Conservation (phyloP, 2,329 filamentous ascomycete species). For the Lecanosticta acicola region DNA sequence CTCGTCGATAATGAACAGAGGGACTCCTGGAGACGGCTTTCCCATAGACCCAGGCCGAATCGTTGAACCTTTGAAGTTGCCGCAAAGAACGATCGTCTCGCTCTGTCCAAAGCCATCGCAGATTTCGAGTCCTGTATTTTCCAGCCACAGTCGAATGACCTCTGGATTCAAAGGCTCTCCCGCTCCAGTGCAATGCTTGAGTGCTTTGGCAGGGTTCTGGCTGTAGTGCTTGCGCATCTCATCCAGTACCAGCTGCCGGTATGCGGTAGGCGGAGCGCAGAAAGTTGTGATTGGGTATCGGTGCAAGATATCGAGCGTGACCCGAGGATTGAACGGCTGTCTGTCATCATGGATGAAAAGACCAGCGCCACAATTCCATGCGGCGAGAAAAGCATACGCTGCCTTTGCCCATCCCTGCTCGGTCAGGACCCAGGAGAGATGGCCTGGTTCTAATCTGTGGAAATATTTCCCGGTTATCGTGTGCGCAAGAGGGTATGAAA, state of each 20-base stretch:
- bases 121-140: slow-evolving; percentile 35
- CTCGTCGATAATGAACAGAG: slow-evolving; percentile 32
- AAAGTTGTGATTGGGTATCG: slow-evolving; percentile 38
- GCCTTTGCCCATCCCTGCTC: slow-evolving; percentile 43
- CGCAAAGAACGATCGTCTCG: slow-evolving; percentile 38
- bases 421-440: slow-evolving; percentile 38
- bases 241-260: slow-evolving; percentile 37
- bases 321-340: slow-evolving; percentile 30
- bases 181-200: slow-evolving; percentile 36
- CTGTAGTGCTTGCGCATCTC: slow-evolving; percentile 29
- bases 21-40: slow-evolving; percentile 35
- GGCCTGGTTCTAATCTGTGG: slow-evolving; percentile 33
- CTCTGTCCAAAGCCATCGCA: slow-evolving; percentile 40
- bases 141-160: slow-evolving; percentile 35
- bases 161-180: slow-evolving; percentile 39
- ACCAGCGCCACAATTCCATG: slow-evolving; percentile 39
- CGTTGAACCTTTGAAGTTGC: slow-evolving; percentile 33
- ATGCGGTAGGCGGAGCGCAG: slow-evolving; percentile 39
- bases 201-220: slow-evolving; percentile 24
- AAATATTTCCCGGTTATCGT: slow-evolving; percentile 38
- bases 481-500: slow-evolving; percentile 38
- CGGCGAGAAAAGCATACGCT: slow-evolving; percentile 37
- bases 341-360: slow-evolving; percentile 40
- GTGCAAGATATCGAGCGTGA: slow-evolving; percentile 33
- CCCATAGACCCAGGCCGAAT: slow-evolving; percentile 40